phyloP scores from a whole-genome alignment of 768 basidiomycete genomes.

The Auriculariales sp. region DNA sequence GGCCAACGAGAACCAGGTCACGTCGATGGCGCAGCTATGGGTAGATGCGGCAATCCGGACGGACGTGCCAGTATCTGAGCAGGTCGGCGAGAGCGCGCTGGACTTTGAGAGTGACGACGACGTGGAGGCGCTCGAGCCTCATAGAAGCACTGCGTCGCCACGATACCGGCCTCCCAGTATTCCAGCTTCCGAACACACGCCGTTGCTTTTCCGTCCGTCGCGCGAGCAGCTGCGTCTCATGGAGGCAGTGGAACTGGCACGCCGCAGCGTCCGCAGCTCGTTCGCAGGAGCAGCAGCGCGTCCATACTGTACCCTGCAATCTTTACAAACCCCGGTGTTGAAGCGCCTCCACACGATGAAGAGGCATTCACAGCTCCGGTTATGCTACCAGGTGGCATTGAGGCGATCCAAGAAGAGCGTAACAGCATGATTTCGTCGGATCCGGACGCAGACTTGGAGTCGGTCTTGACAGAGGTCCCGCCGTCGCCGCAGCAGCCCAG shows the following conservation, averaged over 20 bases:
- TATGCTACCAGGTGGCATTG: too few species aligned
- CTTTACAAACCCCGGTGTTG: not conserved
- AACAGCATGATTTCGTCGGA: too few species aligned
- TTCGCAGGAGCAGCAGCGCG: not conserved
- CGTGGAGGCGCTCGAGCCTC: not conserved
- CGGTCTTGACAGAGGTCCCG: not conserved
- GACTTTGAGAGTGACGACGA: not conserved
- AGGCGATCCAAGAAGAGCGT: too few species aligned
- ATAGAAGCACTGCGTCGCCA: not conserved
- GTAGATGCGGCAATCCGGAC: constrained; percentile 81
- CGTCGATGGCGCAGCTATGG: constrained; percentile 95
- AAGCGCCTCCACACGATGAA: not conserved
- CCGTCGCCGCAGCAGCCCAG: constrained; percentile 38
- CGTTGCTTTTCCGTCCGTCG: not conserved
- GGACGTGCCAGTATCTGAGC: too few species aligned
- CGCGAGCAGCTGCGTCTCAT: not conserved
- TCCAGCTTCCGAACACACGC: not conserved
- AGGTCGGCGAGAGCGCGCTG: not conserved
- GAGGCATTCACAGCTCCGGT: too few species aligned
- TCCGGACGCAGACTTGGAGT: not conserved
- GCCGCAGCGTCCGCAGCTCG: not conserved
- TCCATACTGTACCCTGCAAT: not conserved
- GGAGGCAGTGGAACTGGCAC: not conserved
- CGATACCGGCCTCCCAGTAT: not conserved
- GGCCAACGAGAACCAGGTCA: constrained; percentile 91